Conservation (phyloP, 768 basidiomycete genomes). For the Clitopilus hobsonii region DNA sequence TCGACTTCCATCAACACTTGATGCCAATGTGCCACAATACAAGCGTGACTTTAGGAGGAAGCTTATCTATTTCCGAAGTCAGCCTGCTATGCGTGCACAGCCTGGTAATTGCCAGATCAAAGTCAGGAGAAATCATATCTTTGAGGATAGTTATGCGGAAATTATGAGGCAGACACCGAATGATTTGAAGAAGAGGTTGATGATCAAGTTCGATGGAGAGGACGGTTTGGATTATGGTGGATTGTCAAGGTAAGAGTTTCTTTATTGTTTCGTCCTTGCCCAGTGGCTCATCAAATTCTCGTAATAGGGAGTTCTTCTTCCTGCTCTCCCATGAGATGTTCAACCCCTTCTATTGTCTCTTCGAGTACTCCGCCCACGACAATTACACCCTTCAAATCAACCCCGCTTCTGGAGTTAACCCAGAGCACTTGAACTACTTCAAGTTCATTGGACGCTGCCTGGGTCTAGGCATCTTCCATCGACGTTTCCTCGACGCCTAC, state of each 20-base stretch:
- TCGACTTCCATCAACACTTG: slow-evolving; percentile 89
- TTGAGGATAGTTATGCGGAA: slow-evolving; percentile 98
- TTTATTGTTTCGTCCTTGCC: not conserved
- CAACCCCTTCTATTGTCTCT: slow-evolving; percentile 99
- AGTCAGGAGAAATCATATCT: slow-evolving; percentile 96
- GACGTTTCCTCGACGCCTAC: slow-evolving; percentile 98
- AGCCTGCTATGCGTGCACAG: slow-evolving; percentile 96
- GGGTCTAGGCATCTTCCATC: slow-evolving; percentile 97
- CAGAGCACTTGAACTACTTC: slow-evolving; percentile 99
- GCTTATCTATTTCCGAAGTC: slow-evolving; percentile 98
- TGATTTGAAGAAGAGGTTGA: slow-evolving; percentile 95
- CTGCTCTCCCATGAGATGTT: slow-evolving; percentile 99
- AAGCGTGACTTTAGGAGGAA: slow-evolving; percentile 99
- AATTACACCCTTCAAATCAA: slow-evolving; percentile 99
- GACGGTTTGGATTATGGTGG: slow-evolving; percentile 99
- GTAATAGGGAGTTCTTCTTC: slow-evolving; percentile 95
- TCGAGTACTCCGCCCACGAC: slow-evolving; percentile 99
- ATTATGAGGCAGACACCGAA: slow-evolving; percentile 99
- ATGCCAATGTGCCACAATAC: slow-evolving; percentile 97
- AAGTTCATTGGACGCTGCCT: slow-evolving; percentile 98
- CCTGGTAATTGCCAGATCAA: slow-evolving; percentile 99
- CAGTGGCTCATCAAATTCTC: slow-evolving; percentile 7
- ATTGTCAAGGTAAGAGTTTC: slow-evolving; percentile 73
- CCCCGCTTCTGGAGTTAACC: slow-evolving; percentile 96
- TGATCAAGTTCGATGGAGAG: slow-evolving; percentile 99